Base-by-base conservation (phyloP, 768 basidiomycete species). In the Termitomyces titanicus region DNA sequence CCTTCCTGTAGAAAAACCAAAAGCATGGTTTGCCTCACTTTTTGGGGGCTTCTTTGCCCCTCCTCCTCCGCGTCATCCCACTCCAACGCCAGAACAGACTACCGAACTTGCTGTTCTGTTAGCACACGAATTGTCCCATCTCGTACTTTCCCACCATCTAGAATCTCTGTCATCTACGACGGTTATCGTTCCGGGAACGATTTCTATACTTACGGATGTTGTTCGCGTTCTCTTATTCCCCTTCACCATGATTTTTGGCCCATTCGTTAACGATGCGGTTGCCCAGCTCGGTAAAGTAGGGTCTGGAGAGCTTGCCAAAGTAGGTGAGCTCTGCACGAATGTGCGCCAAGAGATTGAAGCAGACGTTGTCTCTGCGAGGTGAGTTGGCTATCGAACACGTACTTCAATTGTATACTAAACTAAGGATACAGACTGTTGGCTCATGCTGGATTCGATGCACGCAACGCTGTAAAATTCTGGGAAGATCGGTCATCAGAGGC, bases 181-280 rank as follows among this genome's bases (percentile, higher is more conserved):
- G 5, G 84, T 98, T 60, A 81, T 96, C 43, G 77, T 93, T 37
- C 94, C 94, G 0, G 88, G 86, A 27, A 74, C 90, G 13, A 70
- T 92, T 42, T 89, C 90, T 1, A 85, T 98, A 59, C 60, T 82
- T 13, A 77, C 89, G 18, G 94, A 98, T 66, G 63, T 94, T 20
- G 64, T 88, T 22, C 79, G 94, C 39, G 85, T 92, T 2, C 66
- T 94, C 31, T 71, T 94, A 13, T 98, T 94, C 70, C 94, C 94
- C 0, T 64, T 94, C 47, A 97, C 92, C 4, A 93, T 91, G 88
- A 64, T 94, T 9, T 85, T 98, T 53, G 95, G 96, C 0, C 96
- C 96, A 1, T 97, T 98, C 67, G 84, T 98, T 55, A 95, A 96
- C 65, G 96, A 99, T 63, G 94, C 92, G 3, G 80, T 98, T 24